Percentiles rank a stretch among this genome's conserved stretches.
Evolutionary conservation across 768 basidiomycete genomes (phyloP).

Genomic region (Tricholoma sp.): DNA sequence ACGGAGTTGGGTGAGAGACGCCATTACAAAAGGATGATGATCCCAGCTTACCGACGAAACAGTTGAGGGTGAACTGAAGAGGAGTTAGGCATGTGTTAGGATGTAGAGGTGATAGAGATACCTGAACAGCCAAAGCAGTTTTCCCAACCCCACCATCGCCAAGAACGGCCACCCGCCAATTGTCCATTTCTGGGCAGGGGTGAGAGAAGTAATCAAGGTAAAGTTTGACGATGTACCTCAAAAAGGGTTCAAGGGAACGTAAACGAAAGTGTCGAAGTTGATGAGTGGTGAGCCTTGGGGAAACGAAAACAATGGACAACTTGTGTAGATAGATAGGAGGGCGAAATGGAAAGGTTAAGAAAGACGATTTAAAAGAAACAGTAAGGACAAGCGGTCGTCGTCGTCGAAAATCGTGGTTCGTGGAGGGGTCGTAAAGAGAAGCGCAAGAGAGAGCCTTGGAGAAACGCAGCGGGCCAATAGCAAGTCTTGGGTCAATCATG

Average conservation of each 20-base stretch:
- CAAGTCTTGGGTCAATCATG: constrained; percentile 28
- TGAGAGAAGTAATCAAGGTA: constrained; percentile 15
- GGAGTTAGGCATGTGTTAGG: constrained; percentile 1
- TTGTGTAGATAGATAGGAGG: constrained; percentile 24
- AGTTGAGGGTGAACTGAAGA: constrained; percentile 85
- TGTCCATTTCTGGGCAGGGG: constrained; percentile 62
- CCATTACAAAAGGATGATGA: constrained; percentile 8
- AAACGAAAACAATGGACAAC: constrained; percentile 9
- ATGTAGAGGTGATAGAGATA: constrained; percentile 30
- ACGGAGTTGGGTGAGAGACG: background rate
- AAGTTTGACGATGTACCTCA: constrained; percentile 18
- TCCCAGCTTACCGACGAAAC: constrained; percentile 79
- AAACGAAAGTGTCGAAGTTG: constrained; percentile 22
- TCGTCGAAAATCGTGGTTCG: constrained; percentile 49
- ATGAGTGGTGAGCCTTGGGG: constrained; percentile 18
- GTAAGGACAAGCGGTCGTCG: constrained; percentile 35
- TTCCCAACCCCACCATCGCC: constrained; percentile 98
- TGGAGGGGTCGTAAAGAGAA: constrained; percentile 55
- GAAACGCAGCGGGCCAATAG: constrained; percentile 26
- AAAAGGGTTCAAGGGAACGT: constrained; percentile 28
- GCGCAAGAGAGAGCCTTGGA: constrained; percentile 26
- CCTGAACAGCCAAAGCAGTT: constrained; percentile 94
- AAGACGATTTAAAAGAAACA: constrained; percentile 35
- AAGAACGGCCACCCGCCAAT: constrained; percentile 92
- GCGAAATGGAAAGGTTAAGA: constrained; percentile 21